Evolutionary conservation across 2,329 filamentous ascomycete species (phyloP).

Genomic region (Penicillium italicum): DNA sequence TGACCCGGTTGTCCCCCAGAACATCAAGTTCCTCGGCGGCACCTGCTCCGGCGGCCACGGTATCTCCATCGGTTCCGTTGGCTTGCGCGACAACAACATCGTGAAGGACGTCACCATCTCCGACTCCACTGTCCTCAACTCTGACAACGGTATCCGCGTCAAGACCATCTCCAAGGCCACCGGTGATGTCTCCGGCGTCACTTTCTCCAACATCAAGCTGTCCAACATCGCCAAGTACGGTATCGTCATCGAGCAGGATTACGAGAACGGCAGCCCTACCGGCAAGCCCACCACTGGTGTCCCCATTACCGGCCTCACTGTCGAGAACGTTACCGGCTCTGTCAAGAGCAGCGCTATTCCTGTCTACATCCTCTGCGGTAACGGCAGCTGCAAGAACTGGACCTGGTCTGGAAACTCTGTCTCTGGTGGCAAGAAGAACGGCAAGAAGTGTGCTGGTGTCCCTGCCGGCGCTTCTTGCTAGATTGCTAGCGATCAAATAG

Average conservation of each 20-base stretch:
- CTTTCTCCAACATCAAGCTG: slow-evolving; percentile 53
- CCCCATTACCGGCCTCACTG: slow-evolving; percentile 40
- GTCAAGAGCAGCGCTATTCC: slow-evolving; percentile 36
- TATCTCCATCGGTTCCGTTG: slow-evolving; percentile 59
- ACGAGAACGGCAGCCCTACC: slow-evolving; percentile 47
- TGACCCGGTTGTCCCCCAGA: slow-evolving; percentile 11
- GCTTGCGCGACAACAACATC: slow-evolving; percentile 53
- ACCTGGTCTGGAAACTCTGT: slow-evolving; percentile 50
- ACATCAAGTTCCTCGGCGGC: slow-evolving; percentile 30
- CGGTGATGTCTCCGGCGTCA: slow-evolving; percentile 52
- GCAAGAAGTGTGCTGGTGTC: slow-evolving; percentile 37
- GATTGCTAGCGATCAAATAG: background rate
- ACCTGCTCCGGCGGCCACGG: slow-evolving; percentile 37
- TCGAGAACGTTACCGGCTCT: slow-evolving; percentile 37
- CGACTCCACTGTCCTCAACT: slow-evolving; percentile 49
- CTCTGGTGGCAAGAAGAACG: slow-evolving; percentile 50
- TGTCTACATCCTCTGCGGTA: slow-evolving; percentile 56
- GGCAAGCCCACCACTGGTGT: slow-evolving; percentile 39
- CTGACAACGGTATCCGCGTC: slow-evolving; percentile 56
- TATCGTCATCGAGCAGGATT: slow-evolving; percentile 59
- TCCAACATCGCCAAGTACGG: slow-evolving; percentile 51
- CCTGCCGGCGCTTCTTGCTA: slow-evolving; percentile 39
- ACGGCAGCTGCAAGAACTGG: slow-evolving; percentile 53
- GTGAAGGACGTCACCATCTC: slow-evolving; percentile 54
- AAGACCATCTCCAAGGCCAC: slow-evolving; percentile 54